Percentiles rank a stretch among this genome's conserved stretches.
Evolutionary conservation across 306 rosid species (phyloP).

Genomic region (Carpinus fangiana): DNA sequence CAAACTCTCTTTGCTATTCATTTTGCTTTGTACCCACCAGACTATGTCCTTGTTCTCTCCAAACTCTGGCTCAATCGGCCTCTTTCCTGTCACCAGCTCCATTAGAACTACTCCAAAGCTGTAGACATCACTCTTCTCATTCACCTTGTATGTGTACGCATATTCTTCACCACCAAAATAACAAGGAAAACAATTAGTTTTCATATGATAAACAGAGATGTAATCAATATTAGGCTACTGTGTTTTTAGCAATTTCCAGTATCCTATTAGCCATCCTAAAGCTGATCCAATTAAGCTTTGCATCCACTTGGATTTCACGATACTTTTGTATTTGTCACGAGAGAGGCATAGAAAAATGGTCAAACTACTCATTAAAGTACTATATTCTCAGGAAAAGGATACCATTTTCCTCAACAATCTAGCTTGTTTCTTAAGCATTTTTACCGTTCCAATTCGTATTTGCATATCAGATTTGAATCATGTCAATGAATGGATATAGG

Average conservation of each 20-base stretch:
- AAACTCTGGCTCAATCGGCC: conserved; percentile 61
- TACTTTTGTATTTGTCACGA: background rate
- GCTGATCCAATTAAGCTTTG: background rate
- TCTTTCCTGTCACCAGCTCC: conserved; percentile 83
- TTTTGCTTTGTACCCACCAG: conserved; percentile 56
- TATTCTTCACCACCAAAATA: conserved; percentile 53
- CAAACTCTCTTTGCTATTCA: conserved; percentile 38
- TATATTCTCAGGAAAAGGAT: background rate
- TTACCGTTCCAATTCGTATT: too few relatives aligned
- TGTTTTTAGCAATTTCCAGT: background rate
- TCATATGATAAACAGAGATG: conserved; percentile 4
- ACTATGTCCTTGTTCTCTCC: conserved; percentile 83
- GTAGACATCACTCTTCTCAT: conserved; percentile 90
- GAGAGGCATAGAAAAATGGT: too few relatives aligned
- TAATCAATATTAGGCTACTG: background rate
- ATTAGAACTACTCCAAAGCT: conserved; percentile 86
- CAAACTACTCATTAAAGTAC: too few relatives aligned
- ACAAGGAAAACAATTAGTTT: conserved; percentile 26
- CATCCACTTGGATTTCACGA: background rate
- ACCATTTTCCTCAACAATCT: background rate
- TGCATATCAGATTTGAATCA: too few relatives aligned
- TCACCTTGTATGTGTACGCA: conserved; percentile 75
- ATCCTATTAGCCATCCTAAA: background rate
- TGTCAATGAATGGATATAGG: too few relatives aligned
- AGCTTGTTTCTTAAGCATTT: background rate